These are phyloP conservation scores for Colletotrichum lindemuthianum DNA, from an alignment of 2,329 filamentous ascomycete genomes.

Conservation along the genomic window DNA sequence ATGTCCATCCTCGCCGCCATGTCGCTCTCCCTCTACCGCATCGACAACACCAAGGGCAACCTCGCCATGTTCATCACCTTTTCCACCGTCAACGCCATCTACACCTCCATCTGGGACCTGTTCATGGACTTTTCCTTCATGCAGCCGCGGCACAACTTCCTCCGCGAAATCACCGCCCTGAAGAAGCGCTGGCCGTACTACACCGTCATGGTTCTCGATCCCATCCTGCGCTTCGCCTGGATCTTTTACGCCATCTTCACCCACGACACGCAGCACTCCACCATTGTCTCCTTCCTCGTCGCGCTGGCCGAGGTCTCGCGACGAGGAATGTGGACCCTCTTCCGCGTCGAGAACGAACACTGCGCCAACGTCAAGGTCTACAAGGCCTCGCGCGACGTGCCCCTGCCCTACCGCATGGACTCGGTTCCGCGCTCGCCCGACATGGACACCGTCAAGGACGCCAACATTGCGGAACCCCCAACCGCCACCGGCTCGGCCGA, in stretches of 20 bases:
- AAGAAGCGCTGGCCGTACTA: conserved; percentile 89
- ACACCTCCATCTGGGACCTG: conserved; percentile 91
- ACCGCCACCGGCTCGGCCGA: not conserved
- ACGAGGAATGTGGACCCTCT: conserved; percentile 88
- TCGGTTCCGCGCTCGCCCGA: conserved; percentile 19
- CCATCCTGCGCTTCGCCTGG: conserved; percentile 91
- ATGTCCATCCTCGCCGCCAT: conserved; percentile 85
- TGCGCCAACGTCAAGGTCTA: conserved; percentile 91
- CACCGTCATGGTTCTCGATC: conserved; percentile 81
- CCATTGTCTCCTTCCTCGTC: conserved; percentile 82
- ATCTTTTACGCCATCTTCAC: conserved; percentile 91
- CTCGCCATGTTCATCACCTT: conserved; percentile 83
- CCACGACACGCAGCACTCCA: conserved; percentile 82
- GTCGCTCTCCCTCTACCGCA: conserved; percentile 84
- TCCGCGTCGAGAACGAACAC: conserved; percentile 98
- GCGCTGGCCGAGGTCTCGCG: conserved; percentile 83
- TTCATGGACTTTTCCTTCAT: conserved; percentile 97
- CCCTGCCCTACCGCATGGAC: conserved; percentile 80
- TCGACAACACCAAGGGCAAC: conserved; percentile 65
- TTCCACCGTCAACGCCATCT: conserved; percentile 83
- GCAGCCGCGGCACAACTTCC: conserved; percentile 74
- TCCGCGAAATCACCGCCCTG: conserved; percentile 83
- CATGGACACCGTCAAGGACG: conserved; percentile 18
- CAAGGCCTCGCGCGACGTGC: conserved; percentile 88
- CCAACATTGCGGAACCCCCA: conserved; percentile 15